Evolutionary conservation across 2,329 filamentous ascomycete species (phyloP).

Genomic region (Alternaria sp.): DNA sequence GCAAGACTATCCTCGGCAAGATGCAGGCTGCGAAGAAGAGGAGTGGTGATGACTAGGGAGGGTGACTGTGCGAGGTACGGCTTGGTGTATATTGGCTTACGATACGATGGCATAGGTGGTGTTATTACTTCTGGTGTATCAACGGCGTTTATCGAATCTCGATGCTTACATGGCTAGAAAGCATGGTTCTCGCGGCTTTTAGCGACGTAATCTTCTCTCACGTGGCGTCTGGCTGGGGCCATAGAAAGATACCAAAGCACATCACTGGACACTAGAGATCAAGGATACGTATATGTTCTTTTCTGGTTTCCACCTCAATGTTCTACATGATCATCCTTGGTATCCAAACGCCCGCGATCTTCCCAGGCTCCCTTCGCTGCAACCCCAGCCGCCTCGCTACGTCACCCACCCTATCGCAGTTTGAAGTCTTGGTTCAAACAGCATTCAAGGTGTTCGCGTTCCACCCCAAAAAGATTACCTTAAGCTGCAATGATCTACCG

Average conservation of each 20-base stretch:
- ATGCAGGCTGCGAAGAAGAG: conserved; percentile 29
- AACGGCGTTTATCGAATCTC: not conserved
- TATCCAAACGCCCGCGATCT: not conserved
- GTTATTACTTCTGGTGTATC: not conserved
- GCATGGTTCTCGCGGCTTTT: not conserved
- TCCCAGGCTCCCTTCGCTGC: not conserved
- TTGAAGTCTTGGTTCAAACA: not conserved
- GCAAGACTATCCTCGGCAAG: conserved; percentile 39
- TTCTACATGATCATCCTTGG: not conserved
- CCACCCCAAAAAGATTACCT: too few relatives aligned
- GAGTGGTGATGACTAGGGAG: not conserved
- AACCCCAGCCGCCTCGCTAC: not conserved
- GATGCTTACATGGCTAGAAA: not conserved
- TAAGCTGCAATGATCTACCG: too few relatives aligned
- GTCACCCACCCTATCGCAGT: not conserved
- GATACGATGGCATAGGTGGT: not conserved
- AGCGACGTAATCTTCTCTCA: not conserved
- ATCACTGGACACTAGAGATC: not conserved
- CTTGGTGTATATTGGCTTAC: not conserved
- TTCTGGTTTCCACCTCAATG: not conserved
- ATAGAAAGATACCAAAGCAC: not conserved
- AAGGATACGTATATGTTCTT: not conserved
- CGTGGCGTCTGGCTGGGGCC: not conserved
- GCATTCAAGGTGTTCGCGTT: too few relatives aligned
- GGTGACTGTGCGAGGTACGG: not conserved